Evolutionary conservation across 192 early-diverging fungal species (phyloP).

Genomic region (Dissophora globulifera): DNA sequence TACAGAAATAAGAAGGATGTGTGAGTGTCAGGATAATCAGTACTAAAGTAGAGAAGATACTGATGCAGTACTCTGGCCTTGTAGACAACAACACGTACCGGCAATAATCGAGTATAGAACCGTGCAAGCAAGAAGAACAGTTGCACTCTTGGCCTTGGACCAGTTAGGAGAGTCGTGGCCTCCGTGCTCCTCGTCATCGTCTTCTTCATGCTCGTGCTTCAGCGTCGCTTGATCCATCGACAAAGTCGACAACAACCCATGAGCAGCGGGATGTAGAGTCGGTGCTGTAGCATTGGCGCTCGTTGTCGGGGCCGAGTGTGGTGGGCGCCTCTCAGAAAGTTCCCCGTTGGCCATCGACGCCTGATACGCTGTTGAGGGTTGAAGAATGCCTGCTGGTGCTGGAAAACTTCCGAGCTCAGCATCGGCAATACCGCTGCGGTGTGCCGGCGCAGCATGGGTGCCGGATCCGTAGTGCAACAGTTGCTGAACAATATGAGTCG

Average conservation of each 20-base stretch:
- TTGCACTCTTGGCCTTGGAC: constrained; percentile 80
- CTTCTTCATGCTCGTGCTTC: constrained; percentile 61
- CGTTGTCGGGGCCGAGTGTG: constrained; percentile 17
- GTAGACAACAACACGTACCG: too few relatives aligned
- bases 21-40: background rate
- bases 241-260: constrained; percentile 40
- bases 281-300: constrained; percentile 5
- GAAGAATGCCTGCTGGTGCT: background rate
- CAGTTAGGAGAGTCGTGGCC: constrained; percentile 96
- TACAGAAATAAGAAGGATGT: background rate
- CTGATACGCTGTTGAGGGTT: constrained; percentile 1
- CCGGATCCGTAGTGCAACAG: constrained; percentile 47
- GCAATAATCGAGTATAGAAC: constrained; percentile 89
- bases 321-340: constrained; percentile 11
- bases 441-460: background rate
- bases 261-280: constrained; percentile 29
- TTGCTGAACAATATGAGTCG: constrained; percentile 60
- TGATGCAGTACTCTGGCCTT: too few relatives aligned
- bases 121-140: constrained; percentile 85
- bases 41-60: background rate
- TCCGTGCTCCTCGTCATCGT: constrained; percentile 68
- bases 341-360: constrained; percentile 8
- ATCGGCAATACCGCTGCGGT: constrained; percentile 2
- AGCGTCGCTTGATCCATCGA: constrained; percentile 41
- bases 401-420: constrained; percentile 22